Base-by-base conservation (phyloP, 164 flowering plant genomes). In the Stephania yunnanensis region DNA sequence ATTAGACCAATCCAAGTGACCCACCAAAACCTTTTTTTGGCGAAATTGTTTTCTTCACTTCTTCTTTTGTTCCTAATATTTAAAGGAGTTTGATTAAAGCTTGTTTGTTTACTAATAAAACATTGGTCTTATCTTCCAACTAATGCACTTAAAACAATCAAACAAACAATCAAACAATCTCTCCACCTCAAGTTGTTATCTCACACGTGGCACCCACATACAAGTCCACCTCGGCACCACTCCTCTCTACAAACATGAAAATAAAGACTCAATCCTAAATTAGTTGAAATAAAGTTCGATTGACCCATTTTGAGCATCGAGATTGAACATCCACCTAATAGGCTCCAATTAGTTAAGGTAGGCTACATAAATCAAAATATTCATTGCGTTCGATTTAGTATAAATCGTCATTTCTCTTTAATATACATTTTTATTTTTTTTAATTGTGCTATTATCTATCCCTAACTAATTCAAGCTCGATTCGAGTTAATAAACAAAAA, bases 121-220 rank as follows among this genome's bases (percentile, higher is more conserved):
- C 25, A 10, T 22, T 44, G 13, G 46, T 53, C 69, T 74, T 74
- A 74, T 74, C 76, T 66, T 11, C 66, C 8, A 74, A 46, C 46
- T 45, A 65, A 67, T 73, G 31, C 45, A 12, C 45, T 72, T 58
- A 22, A 36, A 36, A 36, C 42, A 36, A 36, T 4, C 3, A 36
- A 36, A 74, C 70, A 74, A 73, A 73, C 76, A 73, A 74, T 65
- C 69, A 12, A 72, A 61, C 15, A n/a, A 31, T 5, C 42, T 36
- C 42, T 36, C n/a, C 52, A 72, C 9, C 36, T 20, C 69, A 73
- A 73, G 69, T 73, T 68, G 55, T 2, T 53, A 29, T 25, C 22
- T 25, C 29, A 64, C 75, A 73, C 29, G 75, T 73, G 75, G 20
- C 75, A 22, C 6, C 4, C 53, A 20, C 13, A 10, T 1, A 73